phyloP scores from a whole-genome alignment of 192 early-diverging fungal species.

The Chytriomyces confervae region DNA sequence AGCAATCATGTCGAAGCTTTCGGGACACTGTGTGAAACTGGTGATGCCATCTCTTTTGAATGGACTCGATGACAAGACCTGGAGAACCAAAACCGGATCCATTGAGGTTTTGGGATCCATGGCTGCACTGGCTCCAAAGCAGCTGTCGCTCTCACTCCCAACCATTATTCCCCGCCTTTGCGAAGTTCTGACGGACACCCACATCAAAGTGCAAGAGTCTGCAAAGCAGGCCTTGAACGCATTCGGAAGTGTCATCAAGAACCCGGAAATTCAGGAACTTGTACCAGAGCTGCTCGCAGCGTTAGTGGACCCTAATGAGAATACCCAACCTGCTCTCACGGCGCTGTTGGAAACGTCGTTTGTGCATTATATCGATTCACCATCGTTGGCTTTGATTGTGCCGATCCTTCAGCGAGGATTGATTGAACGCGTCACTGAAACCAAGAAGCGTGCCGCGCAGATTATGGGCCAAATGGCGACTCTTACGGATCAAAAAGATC shows the following conservation, averaged over 20 bases:
- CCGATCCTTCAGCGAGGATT: constrained; percentile 94
- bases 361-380: constrained; percentile 98
- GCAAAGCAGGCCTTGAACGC: constrained; percentile 81
- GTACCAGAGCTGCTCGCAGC: constrained; percentile 87
- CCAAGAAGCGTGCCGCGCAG: constrained; percentile 95
- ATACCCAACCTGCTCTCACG: constrained; percentile 81
- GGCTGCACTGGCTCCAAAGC: constrained; percentile 96
- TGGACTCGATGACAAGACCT: constrained; percentile 88
- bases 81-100: constrained; percentile 96
- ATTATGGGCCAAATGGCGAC: constrained; percentile 99
- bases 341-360: constrained; percentile 91
- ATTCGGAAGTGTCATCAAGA: constrained; percentile 96
- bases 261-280: constrained; percentile 94
- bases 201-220: constrained; percentile 86
- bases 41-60: constrained; percentile 87
- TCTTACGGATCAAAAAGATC: constrained; percentile 88
- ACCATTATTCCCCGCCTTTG: constrained; percentile 90
- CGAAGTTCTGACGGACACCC: constrained; percentile 92
- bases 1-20: constrained; percentile 94
- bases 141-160: constrained; percentile 88
- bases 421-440: constrained; percentile 83
- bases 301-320: constrained; percentile 84
- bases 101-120: constrained; percentile 94
- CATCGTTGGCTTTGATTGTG: constrained; percentile 91
- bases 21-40: constrained; percentile 95